Base-by-base conservation (phyloP, 176 grass and related monocot species). In the Puccinellia tenuiflora region DNA sequence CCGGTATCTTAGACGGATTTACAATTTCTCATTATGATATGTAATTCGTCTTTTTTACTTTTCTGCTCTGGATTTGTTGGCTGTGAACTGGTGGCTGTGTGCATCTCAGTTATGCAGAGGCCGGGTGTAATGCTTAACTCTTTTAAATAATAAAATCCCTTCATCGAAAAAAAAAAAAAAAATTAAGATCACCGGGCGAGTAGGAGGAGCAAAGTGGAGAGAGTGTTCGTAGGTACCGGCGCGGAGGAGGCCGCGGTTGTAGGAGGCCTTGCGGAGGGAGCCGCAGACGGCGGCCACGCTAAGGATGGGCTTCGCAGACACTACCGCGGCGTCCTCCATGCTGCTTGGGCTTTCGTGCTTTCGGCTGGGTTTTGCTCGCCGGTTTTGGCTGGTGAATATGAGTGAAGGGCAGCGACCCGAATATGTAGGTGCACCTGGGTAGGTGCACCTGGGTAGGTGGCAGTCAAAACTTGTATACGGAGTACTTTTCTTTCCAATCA, bases 171-270 rank as follows among this genome's bases (percentile, higher is more conserved):
- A n/a, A n/a, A n/a, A n/a, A n/a, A n/a, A n/a, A n/a, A n/a, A n/a
- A n/a, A n/a, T n/a, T n/a, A 61, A 62, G 60, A 15, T 63, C 28
- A 63, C 14, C 60, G 1, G 25, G 56, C 1, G 56, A 9, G 51
- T 54, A 18, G 6, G 52, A 2, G 20, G 51, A 15, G 51, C 42
- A 45, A 42, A 42, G 40, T 42, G 42, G 48, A n/a, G 48, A 2
- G 2, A 17, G 60, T 15, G 29, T n/a, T n/a, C 20, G 60, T 11
- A 48, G 16, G 54, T 87, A 90, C 96, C 96, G 66, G 91, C 80
- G 77, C 91, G 91, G 80, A 98, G 87, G 85, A 95, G 96, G 77
- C 96, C 93, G 55, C 87, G 83, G 85, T 98, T 95, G 91, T 73
- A 95, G 22, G 96, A 95, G 64, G 83, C 91, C 76, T 80, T 93